Evolutionary conservation across 345 rosid genomes (phyloP), one percentile per base, ranked within the genome.

Genomic region (Aquilaria yunnanensis): DNA sequence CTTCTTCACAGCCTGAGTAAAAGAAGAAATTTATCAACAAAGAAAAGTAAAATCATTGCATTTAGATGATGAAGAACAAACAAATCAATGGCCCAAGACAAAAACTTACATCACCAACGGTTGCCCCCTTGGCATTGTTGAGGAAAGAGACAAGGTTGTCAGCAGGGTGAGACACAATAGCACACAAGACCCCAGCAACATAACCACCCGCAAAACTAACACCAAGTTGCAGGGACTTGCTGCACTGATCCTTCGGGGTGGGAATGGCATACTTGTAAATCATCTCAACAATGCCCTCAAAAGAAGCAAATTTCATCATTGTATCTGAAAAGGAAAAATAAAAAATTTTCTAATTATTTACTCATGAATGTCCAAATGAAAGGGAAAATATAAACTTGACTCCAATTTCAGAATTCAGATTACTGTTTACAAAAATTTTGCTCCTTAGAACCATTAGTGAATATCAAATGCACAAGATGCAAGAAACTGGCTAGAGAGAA

Each of bases 261-360:
- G 99, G 99, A 66, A 89, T 83, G 14, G 84, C 90, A 59, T 87
- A 73, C 84, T 91, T 91, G 76, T 95, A 91, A 51, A 95, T 77
- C 74, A 73, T 68, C 87, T 95, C 99, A 63, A 91, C 97, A 70
- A 85, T 88, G 67, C 87, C 84, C 76, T 91, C 97, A 56, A 91
- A 94, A 29, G 96, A 91, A 67, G 96, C 97, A 74, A 95, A 95
- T 74, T 95, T 95, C 99, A 91, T 95, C 99, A 95, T 91, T 0
- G 99, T 95, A 78, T 91, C 97, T 95, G 78, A 69, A 71, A 70
- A 47, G 48, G 16, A 33, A 49, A 47, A 61, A 32, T n/a, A 32
- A 12, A 60, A 14, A 14, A 50, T 16, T 54, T 56, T 33, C 10
- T 9, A 65, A 31, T 54, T 53, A 54, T 37, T 29, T 43, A 12